Conservation (phyloP, 2,329 filamentous ascomycete genomes). For the Ilyonectria mors-panacis region DNA sequence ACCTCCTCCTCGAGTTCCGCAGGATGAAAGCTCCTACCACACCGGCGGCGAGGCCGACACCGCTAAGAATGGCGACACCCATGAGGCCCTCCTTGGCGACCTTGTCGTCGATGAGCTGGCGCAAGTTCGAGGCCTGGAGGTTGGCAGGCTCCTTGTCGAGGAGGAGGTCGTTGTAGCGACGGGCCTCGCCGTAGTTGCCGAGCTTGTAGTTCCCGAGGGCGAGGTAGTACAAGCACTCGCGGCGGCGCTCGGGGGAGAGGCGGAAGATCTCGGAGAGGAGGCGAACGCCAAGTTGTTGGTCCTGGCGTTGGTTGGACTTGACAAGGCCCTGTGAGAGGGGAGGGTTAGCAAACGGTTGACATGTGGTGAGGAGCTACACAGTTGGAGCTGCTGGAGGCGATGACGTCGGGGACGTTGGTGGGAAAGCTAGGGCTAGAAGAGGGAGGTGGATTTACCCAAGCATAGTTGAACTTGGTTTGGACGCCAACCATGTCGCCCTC, state of each 20-base stretch:
- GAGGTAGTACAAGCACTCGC: conserved; percentile 98
- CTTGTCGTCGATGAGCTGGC: conserved; percentile 92
- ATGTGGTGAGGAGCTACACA: conserved; percentile 1
- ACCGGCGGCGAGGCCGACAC: conserved; percentile 93
- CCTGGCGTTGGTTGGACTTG: conserved; percentile 86
- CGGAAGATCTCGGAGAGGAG: conserved; percentile 98
- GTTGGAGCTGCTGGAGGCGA: background rate
- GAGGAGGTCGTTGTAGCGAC: conserved; percentile 93
- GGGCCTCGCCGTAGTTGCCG: conserved; percentile 95
- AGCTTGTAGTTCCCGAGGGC: conserved; percentile 98
- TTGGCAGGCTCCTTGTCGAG: conserved; percentile 93
- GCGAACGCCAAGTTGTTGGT: conserved; percentile 95
- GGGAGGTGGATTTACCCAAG: conserved; percentile 77
- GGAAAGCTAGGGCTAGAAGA: background rate
- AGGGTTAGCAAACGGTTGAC: conserved; percentile 15
- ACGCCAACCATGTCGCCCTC: conserved; percentile 97
- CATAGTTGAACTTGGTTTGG: conserved; percentile 99
- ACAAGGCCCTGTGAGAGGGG: conserved; percentile 81
- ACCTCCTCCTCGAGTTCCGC: conserved; percentile 78
- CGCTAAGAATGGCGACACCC: conserved; percentile 95
- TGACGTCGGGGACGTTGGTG: background rate
- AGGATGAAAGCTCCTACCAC: conserved; percentile 91
- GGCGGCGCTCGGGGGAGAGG: conserved; percentile 89
- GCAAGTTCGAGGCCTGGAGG: conserved; percentile 89
- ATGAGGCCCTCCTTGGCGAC: conserved; percentile 94